Percentiles rank a stretch among this genome's conserved stretches.
These are phyloP conservation scores for Ajuga reptans DNA, from an alignment of 305 asterid species.

Conservation along the genomic window DNA sequence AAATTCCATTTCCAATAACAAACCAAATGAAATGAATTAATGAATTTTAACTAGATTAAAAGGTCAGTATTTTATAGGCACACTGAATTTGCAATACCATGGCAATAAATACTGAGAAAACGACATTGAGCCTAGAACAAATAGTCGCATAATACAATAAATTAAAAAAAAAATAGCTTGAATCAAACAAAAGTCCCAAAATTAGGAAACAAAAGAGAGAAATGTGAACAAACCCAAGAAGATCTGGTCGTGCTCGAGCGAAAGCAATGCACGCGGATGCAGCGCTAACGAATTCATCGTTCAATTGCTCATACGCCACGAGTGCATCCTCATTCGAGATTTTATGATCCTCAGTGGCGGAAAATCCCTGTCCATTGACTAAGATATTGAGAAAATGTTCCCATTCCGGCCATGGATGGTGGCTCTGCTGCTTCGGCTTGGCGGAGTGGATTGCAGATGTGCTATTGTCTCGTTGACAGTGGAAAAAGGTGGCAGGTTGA, in stretches of 20 bases:
- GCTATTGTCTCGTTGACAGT: slow-evolving; percentile 35
- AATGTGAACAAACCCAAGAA: slow-evolving; percentile 48
- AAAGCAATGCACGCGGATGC: slow-evolving; percentile 60
- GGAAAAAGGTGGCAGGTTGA: slow-evolving; percentile 31
- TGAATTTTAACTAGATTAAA: not conserved
- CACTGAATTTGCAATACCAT: too few species aligned
- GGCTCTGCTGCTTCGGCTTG: slow-evolving; percentile 24
- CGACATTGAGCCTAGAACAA: not conserved
- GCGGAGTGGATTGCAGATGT: slow-evolving; percentile 20
- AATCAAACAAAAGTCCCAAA: not conserved
- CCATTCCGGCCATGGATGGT: slow-evolving; percentile 91
- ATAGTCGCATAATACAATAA: not conserved
- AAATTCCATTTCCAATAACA: not conserved
- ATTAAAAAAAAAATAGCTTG: too few species aligned
- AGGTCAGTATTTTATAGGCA: too few species aligned
- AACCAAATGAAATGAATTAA: not conserved
- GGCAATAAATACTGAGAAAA: not conserved
- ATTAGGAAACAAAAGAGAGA: not conserved
- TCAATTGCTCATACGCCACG: slow-evolving; percentile 59
- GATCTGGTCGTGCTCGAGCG: slow-evolving; percentile 54
- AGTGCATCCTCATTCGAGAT: slow-evolving; percentile 56
- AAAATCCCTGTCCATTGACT: slow-evolving; percentile 24
- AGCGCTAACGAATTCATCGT: slow-evolving; percentile 45
- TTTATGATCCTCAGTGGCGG: slow-evolving; percentile 13
- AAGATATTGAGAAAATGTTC: slow-evolving; percentile 36